Conservation (phyloP, 2,329 filamentous ascomycete genomes). For the Epichloe amarillans region DNA sequence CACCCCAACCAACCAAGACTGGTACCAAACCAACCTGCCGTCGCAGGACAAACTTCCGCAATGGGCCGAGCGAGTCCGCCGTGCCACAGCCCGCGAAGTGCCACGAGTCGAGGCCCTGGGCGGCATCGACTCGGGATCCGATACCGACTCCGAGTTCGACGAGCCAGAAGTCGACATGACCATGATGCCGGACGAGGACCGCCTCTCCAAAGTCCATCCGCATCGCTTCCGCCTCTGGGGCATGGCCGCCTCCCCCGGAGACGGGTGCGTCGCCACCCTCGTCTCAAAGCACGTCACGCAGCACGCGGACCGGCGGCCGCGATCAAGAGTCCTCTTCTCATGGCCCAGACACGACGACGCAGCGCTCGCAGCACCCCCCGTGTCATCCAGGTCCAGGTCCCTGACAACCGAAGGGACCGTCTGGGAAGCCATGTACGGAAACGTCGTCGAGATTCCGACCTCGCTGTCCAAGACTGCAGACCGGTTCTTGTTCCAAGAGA, state of each 20-base stretch:
- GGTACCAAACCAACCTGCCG: slow-evolving; percentile 38
- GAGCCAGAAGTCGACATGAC: slow-evolving; percentile 8
- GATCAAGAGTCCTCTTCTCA: slow-evolving; percentile 25
- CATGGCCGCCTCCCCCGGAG: slow-evolving; percentile 37
- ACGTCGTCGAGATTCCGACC: slow-evolving; percentile 32
- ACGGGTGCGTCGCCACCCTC: slow-evolving; percentile 36
- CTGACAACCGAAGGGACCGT: slow-evolving; percentile 41
- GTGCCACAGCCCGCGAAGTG: slow-evolving; percentile 29
- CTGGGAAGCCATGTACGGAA: slow-evolving; percentile 48
- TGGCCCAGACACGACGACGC: slow-evolving; percentile 12
- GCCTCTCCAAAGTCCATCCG: slow-evolving; percentile 30
- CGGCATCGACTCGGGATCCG: slow-evolving; percentile 16
- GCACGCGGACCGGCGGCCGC: slow-evolving; percentile 29
- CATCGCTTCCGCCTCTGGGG: slow-evolving; percentile 41
- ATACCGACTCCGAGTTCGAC: slow-evolving; percentile 7
- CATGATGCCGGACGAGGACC: slow-evolving; percentile 15
- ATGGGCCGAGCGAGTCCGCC: slow-evolving; percentile 35
- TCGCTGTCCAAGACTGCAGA: slow-evolving; percentile 15
- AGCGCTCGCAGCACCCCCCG: not conserved
- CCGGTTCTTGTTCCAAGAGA: slow-evolving; percentile 8
- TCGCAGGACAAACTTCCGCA: slow-evolving; percentile 18
- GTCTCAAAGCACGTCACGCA: slow-evolving; percentile 35
- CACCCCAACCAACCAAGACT: slow-evolving; percentile 35
- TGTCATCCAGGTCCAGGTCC: slow-evolving; percentile 7
- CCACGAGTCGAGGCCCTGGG: slow-evolving; percentile 31